Conservation (phyloP, 163 green algal species). For the Chloromonas sp. region DNA sequence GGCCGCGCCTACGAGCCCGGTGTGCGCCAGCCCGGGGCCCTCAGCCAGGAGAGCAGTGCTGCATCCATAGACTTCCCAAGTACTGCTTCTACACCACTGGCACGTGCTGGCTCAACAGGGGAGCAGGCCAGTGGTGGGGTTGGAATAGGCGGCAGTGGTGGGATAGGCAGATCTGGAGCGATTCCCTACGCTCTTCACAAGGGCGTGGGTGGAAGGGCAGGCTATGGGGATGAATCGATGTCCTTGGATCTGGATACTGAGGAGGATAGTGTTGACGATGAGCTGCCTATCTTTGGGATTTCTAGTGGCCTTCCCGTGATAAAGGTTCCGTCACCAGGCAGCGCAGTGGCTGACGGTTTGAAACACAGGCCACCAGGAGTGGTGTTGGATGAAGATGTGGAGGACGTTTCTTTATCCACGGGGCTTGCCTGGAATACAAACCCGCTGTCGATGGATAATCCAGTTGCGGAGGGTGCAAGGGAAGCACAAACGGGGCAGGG, state of each 20-base stretch:
- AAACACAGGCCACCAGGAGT: conserved; percentile 10
- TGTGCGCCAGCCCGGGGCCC: conserved; percentile 5
- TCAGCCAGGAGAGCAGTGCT: conserved; percentile 22
- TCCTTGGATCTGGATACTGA: conserved; percentile 1
- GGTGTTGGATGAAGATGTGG: conserved; percentile 32
- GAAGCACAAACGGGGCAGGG: not conserved
- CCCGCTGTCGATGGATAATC: not conserved
- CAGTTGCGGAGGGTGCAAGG: too few relatives aligned
- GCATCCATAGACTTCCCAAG: not conserved
- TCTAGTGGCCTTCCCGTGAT: not conserved
- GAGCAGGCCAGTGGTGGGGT: not conserved
- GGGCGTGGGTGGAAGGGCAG: not conserved
- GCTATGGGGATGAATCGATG: conserved; percentile 4
- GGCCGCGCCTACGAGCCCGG: conserved; percentile 14
- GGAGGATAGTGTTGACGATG: not conserved
- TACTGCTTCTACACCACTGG: not conserved
- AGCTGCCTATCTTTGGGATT: conserved; percentile 3
- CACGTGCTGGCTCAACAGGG: not conserved
- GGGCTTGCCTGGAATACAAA: not conserved
- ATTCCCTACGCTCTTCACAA: not conserved
- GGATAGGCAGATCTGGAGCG: not conserved
- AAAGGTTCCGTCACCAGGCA: not conserved
- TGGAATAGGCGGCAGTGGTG: not conserved
- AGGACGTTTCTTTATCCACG: conserved; percentile 13
- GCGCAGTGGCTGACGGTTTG: not conserved